Conservation (phyloP, 768 basidiomycete genomes). For the Saitozyma sp. region DNA sequence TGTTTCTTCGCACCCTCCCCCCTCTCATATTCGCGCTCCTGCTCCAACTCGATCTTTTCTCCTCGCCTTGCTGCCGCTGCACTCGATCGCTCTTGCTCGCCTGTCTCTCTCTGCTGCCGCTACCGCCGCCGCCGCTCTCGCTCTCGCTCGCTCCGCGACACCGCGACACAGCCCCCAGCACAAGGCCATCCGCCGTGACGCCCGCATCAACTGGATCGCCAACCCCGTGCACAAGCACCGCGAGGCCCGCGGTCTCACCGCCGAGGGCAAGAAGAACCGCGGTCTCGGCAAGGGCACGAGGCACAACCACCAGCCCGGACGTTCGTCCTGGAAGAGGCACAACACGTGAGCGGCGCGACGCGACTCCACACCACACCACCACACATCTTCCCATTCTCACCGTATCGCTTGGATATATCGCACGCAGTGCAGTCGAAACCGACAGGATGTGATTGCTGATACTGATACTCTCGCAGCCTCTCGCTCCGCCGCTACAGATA, state of each 20-base stretch:
- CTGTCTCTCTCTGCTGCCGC: slow-evolving; percentile 5
- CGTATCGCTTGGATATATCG: no score
- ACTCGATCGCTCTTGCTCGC: slow-evolving; percentile 14
- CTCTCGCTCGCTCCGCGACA: not conserved
- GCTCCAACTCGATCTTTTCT: not conserved
- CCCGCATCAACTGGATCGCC: slow-evolving; percentile 98
- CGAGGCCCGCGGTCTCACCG: slow-evolving; percentile 95
- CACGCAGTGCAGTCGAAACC: not conserved
- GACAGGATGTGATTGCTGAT: not conserved
- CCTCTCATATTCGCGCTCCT: no score
- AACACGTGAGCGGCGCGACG: slow-evolving; percentile 63
- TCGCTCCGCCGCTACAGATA: slow-evolving; percentile 55
- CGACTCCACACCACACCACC: not conserved
- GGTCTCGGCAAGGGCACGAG: slow-evolving; percentile 94
- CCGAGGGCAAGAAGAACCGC: slow-evolving; percentile 96
- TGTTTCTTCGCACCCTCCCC: no score
- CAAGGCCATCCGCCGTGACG: slow-evolving; percentile 81
- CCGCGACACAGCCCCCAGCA: slow-evolving; percentile 46
- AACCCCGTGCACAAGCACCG: slow-evolving; percentile 98
- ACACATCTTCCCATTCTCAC: no score
- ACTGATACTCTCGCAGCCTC: slow-evolving; percentile 28
- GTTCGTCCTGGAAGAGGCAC: slow-evolving; percentile 95
- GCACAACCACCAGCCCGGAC: slow-evolving; percentile 87
- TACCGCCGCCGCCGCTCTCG: slow-evolving; percentile 46
- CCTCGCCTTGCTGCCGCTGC: slow-evolving; percentile 1